Conservation (phyloP, 1,284 basidiomycete genomes). For the Ustilago xerochloae region DNA sequence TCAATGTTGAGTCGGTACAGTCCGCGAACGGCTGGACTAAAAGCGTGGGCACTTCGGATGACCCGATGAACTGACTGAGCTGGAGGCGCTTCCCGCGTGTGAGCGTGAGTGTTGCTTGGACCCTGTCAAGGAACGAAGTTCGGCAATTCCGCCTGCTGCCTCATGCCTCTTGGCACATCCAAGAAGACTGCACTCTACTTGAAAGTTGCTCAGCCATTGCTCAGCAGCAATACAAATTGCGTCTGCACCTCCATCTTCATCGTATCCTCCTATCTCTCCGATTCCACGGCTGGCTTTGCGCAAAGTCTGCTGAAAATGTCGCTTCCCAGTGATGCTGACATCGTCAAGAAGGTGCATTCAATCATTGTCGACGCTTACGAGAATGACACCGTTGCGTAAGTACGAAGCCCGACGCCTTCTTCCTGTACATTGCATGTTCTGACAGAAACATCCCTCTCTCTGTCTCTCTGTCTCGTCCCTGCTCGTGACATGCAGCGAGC, state of each 20-base stretch:
- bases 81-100: neutral
- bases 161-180: neutral
- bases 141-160: conserved; percentile 9
- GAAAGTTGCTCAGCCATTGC: neutral
- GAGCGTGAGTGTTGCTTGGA: conserved; percentile 19
- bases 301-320: conserved; percentile 11
- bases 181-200: neutral
- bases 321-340: conserved; percentile 18
- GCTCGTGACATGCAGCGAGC: conserved; percentile 14
- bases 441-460: neutral
- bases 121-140: too few species aligned
- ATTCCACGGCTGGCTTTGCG: neutral
- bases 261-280: neutral
- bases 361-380: conserved; percentile 25
- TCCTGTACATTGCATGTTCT: neutral
- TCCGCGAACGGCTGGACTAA: too few species aligned
- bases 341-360: conserved; percentile 15
- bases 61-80: conserved; percentile 1
- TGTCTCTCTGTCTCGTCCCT: neutral
- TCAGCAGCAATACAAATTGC: too few species aligned
- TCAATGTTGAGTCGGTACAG: too few species aligned
- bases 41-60: neutral
- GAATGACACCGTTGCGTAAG: conserved; percentile 19
- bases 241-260: neutral
- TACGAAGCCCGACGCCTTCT: neutral